A percentile compares a stretch with the other conserved stretches of the same genome.
phyloP scores from a whole-genome alignment of 2,329 filamentous ascomycete species.

The Neonectria magnoliae region DNA sequence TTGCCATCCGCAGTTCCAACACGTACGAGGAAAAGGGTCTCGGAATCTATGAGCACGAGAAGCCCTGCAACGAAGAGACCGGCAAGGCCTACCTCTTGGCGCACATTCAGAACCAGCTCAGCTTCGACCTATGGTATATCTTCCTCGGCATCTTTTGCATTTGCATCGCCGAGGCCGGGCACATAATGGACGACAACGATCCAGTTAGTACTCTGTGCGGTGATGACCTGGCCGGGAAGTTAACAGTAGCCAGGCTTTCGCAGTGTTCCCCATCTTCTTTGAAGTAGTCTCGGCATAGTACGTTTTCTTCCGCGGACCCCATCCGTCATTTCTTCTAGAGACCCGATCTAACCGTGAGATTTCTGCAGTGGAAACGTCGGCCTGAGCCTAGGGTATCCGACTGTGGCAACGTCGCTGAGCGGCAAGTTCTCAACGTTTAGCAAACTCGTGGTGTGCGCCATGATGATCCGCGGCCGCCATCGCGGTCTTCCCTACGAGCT shows the following conservation, averaged over 20 bases:
- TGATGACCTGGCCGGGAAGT: too few relatives aligned
- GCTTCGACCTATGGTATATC: slow-evolving; percentile 54
- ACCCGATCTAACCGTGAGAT: neutral
- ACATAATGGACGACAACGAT: slow-evolving; percentile 37
- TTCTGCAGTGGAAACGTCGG: slow-evolving; percentile 46
- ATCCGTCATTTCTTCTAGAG: neutral
- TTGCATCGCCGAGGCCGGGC: slow-evolving; percentile 41
- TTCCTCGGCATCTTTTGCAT: slow-evolving; percentile 50
- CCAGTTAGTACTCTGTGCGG: slow-evolving; percentile 23
- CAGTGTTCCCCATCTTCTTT: slow-evolving; percentile 46
- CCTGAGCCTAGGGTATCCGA: slow-evolving; percentile 47
- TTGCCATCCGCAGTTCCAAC: too few relatives aligned
- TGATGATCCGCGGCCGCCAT: slow-evolving; percentile 51
- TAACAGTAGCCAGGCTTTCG: slow-evolving; percentile 36
- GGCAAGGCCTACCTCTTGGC: too few relatives aligned
- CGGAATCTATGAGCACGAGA: too few relatives aligned
- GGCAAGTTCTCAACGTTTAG: slow-evolving; percentile 44
- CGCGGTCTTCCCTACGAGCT: slow-evolving; percentile 47
- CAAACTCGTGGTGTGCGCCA: slow-evolving; percentile 49
- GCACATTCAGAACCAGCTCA: slow-evolving; percentile 51
- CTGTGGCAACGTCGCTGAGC: slow-evolving; percentile 42
- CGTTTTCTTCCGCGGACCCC: slow-evolving; percentile 11
- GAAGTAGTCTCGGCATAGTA: slow-evolving; percentile 48
- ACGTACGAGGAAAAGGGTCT: too few relatives aligned
- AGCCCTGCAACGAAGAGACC: too few relatives aligned